phyloP scores from a whole-genome alignment of 208 protist species.

The Trypanosoma theileri region DNA sequence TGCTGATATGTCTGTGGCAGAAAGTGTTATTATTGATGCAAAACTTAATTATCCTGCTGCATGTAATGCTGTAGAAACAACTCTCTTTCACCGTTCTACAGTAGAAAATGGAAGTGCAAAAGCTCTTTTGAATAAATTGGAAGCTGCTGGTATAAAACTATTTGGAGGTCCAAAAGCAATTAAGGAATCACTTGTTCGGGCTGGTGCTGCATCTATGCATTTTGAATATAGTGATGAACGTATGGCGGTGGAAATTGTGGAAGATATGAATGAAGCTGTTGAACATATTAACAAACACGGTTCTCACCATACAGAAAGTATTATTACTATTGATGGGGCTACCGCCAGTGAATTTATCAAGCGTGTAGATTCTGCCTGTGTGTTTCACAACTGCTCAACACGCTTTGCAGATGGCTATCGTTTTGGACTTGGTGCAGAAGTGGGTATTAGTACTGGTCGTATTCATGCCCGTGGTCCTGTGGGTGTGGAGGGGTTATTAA shows the following conservation, averaged over 20 bases:
- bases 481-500: conserved; percentile 91
- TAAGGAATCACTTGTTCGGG: conserved; percentile 18
- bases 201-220: conserved; percentile 36
- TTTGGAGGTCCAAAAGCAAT: conserved; percentile 43
- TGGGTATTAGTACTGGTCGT: conserved; percentile 88
- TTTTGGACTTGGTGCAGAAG: conserved; percentile 93
- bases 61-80: conserved; percentile 94
- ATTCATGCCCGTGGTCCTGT: conserved; percentile 94
- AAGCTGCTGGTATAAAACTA: conserved; percentile 54
- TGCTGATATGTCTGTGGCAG: conserved; percentile 65
- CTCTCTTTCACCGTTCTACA: conserved; percentile 79
- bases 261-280: conserved; percentile 65
- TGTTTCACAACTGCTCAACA: conserved; percentile 92
- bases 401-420: conserved; percentile 91
- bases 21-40: conserved; percentile 70
- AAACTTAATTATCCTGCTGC: conserved; percentile 95
- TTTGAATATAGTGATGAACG: conserved; percentile 65
- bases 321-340: conserved; percentile 66
- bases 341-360: conserved; percentile 51
- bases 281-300: conserved; percentile 86
- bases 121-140: conserved; percentile 40
- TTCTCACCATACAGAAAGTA: conserved; percentile 89
- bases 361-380: conserved; percentile 84
- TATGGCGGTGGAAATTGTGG: conserved; percentile 35
- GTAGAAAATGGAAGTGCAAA: conserved; percentile 29